These are phyloP conservation scores for Xylaria castorea DNA, from an alignment of 495 filamentous ascomycete genomes.

Conservation along the genomic window DNA sequence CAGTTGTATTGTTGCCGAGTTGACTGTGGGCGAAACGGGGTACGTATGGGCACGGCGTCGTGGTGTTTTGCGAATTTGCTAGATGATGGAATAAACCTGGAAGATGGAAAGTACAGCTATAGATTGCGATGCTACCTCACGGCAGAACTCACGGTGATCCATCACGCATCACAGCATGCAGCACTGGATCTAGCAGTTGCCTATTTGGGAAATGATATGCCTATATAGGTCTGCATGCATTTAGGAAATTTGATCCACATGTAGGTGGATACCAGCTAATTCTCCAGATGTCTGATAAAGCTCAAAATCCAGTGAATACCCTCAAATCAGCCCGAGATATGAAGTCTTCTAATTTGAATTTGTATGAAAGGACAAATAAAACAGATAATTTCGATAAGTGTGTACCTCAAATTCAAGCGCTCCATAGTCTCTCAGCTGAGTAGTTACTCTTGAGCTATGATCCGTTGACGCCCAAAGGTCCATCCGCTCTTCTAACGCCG, in stretches of 20 bases:
- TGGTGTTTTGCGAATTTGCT: neutral
- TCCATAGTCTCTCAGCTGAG: neutral
- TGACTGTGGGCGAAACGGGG: neutral
- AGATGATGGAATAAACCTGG: neutral
- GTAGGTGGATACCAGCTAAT: too few species aligned
- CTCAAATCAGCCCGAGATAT: neutral
- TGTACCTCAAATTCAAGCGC: neutral
- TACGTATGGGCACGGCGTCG: neutral
- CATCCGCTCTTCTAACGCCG: neutral
- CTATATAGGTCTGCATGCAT: neutral
- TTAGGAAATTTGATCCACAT: conserved; percentile 1
- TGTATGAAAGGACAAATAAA: neutral
- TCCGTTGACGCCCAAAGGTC: neutral
- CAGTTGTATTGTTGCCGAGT: neutral
- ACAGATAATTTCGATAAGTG: neutral
- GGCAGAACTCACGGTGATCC: neutral
- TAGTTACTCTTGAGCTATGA: neutral
- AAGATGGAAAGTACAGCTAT: neutral
- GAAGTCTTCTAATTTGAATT: neutral
- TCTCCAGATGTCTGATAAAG: too few species aligned
- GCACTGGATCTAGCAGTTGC: neutral
- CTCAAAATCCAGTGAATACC: too few species aligned
- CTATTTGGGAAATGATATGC: neutral
- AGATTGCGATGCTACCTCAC: neutral
- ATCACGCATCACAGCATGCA: neutral